Conservation (phyloP, 2,329 filamentous ascomycete species). For the Orbilia ellipsospora region DNA sequence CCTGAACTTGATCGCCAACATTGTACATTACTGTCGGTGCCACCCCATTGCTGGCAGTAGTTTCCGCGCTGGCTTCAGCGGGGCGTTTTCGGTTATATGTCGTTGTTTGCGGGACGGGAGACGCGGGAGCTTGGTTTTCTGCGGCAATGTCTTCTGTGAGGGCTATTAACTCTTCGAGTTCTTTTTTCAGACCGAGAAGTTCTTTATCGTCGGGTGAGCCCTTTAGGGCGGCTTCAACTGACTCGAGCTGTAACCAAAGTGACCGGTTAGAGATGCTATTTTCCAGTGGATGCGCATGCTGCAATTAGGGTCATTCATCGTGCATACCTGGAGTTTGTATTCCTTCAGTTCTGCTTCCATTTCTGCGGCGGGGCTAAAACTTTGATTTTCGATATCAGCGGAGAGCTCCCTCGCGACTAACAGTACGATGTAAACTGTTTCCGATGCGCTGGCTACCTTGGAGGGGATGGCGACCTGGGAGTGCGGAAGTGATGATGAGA, state of each 20-base stretch:
- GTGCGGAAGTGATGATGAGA: neutral
- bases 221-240: constrained; percentile 78
- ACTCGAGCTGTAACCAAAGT: constrained; percentile 72
- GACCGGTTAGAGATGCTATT: constrained; percentile 13
- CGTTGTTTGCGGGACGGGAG: constrained; percentile 61
- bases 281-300: constrained; percentile 27
- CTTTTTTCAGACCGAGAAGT: constrained; percentile 78
- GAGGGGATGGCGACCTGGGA: neutral
- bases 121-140: constrained; percentile 73
- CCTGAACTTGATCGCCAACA: constrained; percentile 89
- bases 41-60: constrained; percentile 63
- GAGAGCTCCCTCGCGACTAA: neutral
- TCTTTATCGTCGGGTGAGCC: constrained; percentile 83
- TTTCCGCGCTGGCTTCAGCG: constrained; percentile 63
- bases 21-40: constrained; percentile 64
- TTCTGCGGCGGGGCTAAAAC: constrained; percentile 12
- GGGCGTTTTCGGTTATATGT: constrained; percentile 38
- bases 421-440: neutral
- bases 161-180: constrained; percentile 83
- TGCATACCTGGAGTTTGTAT: constrained; percentile 71
- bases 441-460: neutral
- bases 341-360: constrained; percentile 68
- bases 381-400: constrained; percentile 7
- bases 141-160: constrained; percentile 82
- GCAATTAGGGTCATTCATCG: constrained; percentile 37